A percentile compares a stretch with the other conserved stretches of the same genome.
phyloP scores from a whole-genome alignment of 179 eudicot species.

The Amaranthus tricolor region DNA sequence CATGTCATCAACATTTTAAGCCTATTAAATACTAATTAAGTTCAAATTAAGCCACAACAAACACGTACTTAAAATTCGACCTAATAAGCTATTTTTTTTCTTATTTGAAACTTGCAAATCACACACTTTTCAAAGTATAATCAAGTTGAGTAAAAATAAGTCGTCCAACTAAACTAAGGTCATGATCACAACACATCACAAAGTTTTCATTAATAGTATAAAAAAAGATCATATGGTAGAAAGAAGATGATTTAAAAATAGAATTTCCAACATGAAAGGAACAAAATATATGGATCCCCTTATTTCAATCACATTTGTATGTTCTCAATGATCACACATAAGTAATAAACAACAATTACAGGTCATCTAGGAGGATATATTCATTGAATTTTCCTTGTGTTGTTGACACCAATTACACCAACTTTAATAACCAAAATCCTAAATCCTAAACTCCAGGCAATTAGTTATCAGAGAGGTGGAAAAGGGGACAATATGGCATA shows the following conservation, averaged over 20 bases:
- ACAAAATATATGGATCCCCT: conserved; percentile 10
- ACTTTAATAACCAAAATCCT: conserved; percentile 4
- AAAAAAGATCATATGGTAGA: not conserved
- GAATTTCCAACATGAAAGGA: conserved; percentile 4
- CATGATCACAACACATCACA: not conserved
- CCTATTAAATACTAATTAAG: too few species aligned
- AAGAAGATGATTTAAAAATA: not conserved
- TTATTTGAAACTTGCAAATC: too few species aligned
- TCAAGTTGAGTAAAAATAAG: too few species aligned
- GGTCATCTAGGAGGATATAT: conserved; percentile 5
- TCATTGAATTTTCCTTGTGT: conserved; percentile 16
- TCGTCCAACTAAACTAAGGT: too few species aligned
- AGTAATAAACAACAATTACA: conserved; percentile 8
- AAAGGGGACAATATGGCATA: conserved; percentile 28
- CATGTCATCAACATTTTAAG: too few species aligned
- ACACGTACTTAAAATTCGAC: too few species aligned
- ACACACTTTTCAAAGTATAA: too few species aligned
- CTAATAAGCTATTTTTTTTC: too few species aligned
- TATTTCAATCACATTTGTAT: conserved; percentile 6
- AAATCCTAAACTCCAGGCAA: conserved; percentile 28
- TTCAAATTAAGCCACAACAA: too few species aligned
- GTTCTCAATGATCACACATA: conserved; percentile 11
- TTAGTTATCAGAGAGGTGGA: conserved; percentile 19
- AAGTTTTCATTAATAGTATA: not conserved
- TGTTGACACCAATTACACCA: conserved; percentile 4